Base-by-base conservation (phyloP, 441 rosid species). In the Gossypium gossypioides region DNA sequence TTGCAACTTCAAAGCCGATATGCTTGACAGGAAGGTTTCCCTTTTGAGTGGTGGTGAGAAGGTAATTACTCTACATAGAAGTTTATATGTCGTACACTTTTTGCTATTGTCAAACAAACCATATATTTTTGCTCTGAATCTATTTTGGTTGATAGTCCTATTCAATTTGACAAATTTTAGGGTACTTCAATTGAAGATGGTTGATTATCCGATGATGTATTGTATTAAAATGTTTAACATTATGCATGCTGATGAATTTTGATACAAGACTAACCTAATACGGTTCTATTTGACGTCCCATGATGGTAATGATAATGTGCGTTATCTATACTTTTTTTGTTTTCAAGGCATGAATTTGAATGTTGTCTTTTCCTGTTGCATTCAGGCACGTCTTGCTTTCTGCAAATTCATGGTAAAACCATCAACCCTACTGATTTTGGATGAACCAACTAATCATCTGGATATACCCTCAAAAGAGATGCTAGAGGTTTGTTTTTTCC, bases 341-440 rank as follows among this genome's bases (percentile, higher is more conserved):
- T 54, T 69, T 3, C 5, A 32, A 52, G 32, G 12, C 21, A 12
- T 16, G 40, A 57, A 21, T 27, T 62, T 66, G 56, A 44, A 56
- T 19, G 34, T 72, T 46, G 34, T 62, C 56, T 48, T 46, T 66
- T 66, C 6, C 12, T 74, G 48, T 64, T 71, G 12, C 42, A 24
- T 80, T 58, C 77, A 90, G 96, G 97, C 97, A 18, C 95, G 98
- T 24, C 88, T 91, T 66, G 97, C 98, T 56, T 94, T 94, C 76
- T 94, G 97, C 81, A 94, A 90, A 72, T 94, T 94, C 82, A 94
- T 94, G 98, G 98, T 94, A 42, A 90, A 81, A 69, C 98, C 98
- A 10, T 91, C 97, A 0, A 89, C 93, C 46, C 70, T 94, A 52
- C 88, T 94, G 3, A 86, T 94, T 74, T 71, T 94, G 83, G 97